Percentiles rank a stretch among this genome's conserved stretches.
Evolutionary conservation across 192 early-diverging fungal genomes (phyloP).

Genomic region (Backusella macrospora): DNA sequence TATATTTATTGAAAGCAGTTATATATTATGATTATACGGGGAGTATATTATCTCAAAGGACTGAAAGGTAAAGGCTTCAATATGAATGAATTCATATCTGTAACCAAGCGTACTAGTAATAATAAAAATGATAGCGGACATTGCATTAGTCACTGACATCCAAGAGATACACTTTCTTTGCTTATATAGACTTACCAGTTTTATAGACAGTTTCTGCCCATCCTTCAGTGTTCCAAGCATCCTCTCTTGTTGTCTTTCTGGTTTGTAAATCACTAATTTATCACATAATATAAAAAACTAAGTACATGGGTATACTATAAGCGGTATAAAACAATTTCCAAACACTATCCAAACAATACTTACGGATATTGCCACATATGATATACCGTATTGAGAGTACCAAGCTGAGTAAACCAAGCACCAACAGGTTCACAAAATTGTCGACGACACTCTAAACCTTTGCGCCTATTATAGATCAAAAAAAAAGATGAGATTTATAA

Average conservation of each 20-base stretch:
- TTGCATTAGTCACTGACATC: background rate
- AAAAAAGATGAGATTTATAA: background rate
- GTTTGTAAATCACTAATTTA: constrained; percentile 73
- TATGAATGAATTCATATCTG: constrained; percentile 83
- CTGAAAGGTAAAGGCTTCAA: constrained; percentile 77
- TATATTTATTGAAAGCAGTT: too few species aligned
- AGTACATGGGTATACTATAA: too few species aligned
- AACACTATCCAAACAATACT: background rate
- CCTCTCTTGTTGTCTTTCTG: constrained; percentile 88
- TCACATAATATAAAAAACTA: background rate
- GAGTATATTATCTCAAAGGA: constrained; percentile 63
- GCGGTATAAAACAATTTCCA: background rate
- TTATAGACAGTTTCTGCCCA: constrained; percentile 93
- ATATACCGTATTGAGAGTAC: constrained; percentile 85
- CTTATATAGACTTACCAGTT: constrained; percentile 58
- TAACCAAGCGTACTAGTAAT: constrained; percentile 70
- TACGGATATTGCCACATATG: constrained; percentile 65
- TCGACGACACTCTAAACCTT: constrained; percentile 85
- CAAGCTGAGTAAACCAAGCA: constrained; percentile 96
- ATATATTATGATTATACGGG: too few species aligned
- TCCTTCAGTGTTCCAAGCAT: constrained; percentile 91
- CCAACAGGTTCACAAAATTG: constrained; percentile 92
- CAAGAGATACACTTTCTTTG: background rate
- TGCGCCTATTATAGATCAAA: constrained; percentile 50
- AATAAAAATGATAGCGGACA: background rate